These are phyloP conservation scores for Cadophora luteo-olivacea DNA, from an alignment of 2,329 filamentous ascomycete species.

Conservation along the genomic window DNA sequence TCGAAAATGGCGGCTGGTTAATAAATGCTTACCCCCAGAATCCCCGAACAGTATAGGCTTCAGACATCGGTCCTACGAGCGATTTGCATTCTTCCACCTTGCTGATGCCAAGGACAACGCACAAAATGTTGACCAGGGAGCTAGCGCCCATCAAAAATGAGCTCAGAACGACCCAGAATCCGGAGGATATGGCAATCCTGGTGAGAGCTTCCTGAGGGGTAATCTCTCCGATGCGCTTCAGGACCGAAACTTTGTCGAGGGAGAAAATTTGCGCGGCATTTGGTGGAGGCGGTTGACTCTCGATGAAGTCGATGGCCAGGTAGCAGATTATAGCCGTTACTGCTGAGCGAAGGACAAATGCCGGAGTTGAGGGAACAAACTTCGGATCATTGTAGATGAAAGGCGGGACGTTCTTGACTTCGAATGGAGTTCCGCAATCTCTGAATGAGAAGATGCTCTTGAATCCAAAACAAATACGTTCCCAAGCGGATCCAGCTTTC, in stretches of 20 bases:
- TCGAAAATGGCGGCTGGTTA: background rate
- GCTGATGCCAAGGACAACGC: slow-evolving; percentile 5
- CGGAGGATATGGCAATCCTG: slow-evolving; percentile 13
- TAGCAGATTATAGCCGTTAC: slow-evolving; percentile 11
- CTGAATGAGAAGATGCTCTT: slow-evolving; percentile 10
- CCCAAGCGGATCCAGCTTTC: slow-evolving; percentile 7
- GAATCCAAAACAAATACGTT: slow-evolving; percentile 12
- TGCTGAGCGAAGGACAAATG: slow-evolving; percentile 10
- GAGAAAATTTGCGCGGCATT: slow-evolving; percentile 2
- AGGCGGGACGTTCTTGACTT: slow-evolving; percentile 16
- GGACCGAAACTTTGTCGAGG: background rate
- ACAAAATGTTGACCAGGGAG: slow-evolving; percentile 1
- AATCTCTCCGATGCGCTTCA: slow-evolving; percentile 6
- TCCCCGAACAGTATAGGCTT: slow-evolving; percentile 22
- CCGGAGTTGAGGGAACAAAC: slow-evolving; percentile 9
- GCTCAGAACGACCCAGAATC: slow-evolving; percentile 14
- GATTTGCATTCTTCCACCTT: slow-evolving; percentile 19
- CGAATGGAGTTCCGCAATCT: slow-evolving; percentile 16
- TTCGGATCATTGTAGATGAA: slow-evolving; percentile 18
- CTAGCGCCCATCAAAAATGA: background rate
- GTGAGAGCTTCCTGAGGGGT: background rate
- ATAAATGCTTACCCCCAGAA: slow-evolving; percentile 25
- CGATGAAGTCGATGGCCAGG: slow-evolving; percentile 16
- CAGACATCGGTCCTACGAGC: slow-evolving; percentile 17
- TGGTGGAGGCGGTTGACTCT: slow-evolving; percentile 20